Conservation (phyloP, 208 protist genomes). For the Trypanosoma caninum region DNA sequence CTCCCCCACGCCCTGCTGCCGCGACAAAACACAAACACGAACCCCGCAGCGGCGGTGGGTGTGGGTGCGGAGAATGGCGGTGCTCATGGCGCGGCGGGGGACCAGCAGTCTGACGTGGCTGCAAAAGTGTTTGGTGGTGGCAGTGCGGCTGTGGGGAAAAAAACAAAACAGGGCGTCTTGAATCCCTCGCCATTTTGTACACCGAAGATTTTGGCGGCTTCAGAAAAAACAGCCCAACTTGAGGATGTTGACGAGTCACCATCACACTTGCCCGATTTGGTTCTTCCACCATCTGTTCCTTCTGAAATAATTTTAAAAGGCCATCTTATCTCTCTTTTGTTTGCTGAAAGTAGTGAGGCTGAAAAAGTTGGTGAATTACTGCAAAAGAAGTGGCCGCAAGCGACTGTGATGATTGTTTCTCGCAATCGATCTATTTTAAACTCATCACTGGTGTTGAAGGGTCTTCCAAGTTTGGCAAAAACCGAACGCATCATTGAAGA, state of each 20-base stretch:
- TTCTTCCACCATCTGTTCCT: conserved; percentile 37
- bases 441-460: conserved; percentile 75
- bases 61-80: neutral
- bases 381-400: conserved; percentile 56
- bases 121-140: neutral
- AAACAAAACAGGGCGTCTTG: neutral
- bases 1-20: conserved; percentile 37
- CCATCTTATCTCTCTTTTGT: conserved; percentile 65
- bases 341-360: conserved; percentile 69
- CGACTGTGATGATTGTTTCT: conserved; percentile 38
- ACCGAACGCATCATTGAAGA: conserved; percentile 59
- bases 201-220: too few species aligned
- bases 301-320: conserved; percentile 28
- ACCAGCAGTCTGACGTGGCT: neutral
- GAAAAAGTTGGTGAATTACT: conserved; percentile 52
- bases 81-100: neutral
- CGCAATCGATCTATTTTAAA: conserved; percentile 63
- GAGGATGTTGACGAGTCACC: conserved; percentile 26
- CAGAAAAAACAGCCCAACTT: too few species aligned
- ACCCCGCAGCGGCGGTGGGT: neutral
- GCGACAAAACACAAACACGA: neutral
- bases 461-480: conserved; percentile 67
- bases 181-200: conserved; percentile 23
- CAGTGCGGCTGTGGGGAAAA: neutral
- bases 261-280: conserved; percentile 34